These are phyloP conservation scores for Blakeslea trispora DNA, from an alignment of 371 early-diverging fungal genomes.

Conservation along the genomic window DNA sequence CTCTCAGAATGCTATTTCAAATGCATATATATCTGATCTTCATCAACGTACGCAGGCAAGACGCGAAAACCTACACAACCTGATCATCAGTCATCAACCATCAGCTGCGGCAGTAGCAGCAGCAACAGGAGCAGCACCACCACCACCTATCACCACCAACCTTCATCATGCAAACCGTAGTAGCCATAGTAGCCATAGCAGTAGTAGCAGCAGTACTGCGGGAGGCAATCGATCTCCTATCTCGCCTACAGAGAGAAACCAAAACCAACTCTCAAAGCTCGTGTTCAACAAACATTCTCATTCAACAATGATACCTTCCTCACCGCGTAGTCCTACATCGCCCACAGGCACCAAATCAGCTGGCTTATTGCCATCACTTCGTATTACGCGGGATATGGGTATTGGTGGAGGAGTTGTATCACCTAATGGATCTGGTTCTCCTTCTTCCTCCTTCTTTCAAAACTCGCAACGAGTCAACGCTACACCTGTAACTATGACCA, in stretches of 20 bases:
- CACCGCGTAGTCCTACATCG: constrained; percentile 34
- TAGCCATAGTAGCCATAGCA: neutral
- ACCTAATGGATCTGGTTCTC: constrained; percentile 31
- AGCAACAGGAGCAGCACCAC: constrained; percentile 4
- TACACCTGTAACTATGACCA: constrained; percentile 56
- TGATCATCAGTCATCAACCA: constrained; percentile 4
- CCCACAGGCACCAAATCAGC: constrained; percentile 39
- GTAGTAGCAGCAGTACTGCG: neutral
- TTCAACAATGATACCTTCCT: constrained; percentile 16
- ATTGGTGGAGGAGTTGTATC: constrained; percentile 21
- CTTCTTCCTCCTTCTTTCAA: constrained; percentile 48
- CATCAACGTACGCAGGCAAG: constrained; percentile 5
- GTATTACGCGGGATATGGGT: constrained; percentile 27
- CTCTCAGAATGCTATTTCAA: constrained; percentile 7
- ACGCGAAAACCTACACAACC: constrained; percentile 5
- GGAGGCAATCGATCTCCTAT: constrained; percentile 6
- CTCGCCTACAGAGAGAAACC: constrained; percentile 2
- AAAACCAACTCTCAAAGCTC: constrained; percentile 29
- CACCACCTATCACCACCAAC: no score
- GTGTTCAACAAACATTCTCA: constrained; percentile 35
- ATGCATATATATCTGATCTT: constrained; percentile 13
- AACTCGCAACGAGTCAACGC: constrained; percentile 50
- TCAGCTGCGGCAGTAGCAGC: constrained; percentile 11
- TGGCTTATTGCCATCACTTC: constrained; percentile 21
- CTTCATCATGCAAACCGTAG: neutral